These are phyloP conservation scores for Ramalina peruviana DNA, from an alignment of 495 filamentous ascomycete species.

Conservation along the genomic window DNA sequence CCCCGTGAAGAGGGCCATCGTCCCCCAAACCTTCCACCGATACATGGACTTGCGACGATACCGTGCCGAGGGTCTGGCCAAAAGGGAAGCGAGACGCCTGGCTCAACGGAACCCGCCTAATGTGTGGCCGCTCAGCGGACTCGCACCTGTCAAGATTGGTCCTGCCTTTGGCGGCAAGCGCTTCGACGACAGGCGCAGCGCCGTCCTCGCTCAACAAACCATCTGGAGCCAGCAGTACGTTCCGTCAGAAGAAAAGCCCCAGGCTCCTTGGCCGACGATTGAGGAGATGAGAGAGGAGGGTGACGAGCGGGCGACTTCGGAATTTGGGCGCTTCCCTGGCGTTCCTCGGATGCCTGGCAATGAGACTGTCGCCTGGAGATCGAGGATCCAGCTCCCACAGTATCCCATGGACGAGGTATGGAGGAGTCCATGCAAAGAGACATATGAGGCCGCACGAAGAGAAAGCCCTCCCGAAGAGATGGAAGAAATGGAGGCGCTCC, in stretches of 20 bases:
- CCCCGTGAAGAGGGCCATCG: conserved; percentile 10
- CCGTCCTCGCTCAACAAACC: conserved; percentile 11
- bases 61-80: neutral
- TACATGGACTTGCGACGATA: conserved; percentile 14
- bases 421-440: conserved; percentile 3
- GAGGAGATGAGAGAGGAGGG: conserved; percentile 23
- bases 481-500: conserved; percentile 6
- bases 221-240: conserved; percentile 16
- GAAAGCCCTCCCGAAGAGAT: neutral
- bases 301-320: conserved; percentile 18
- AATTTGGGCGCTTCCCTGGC: conserved; percentile 17
- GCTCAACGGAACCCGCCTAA: neutral
- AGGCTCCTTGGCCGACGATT: conserved; percentile 17
- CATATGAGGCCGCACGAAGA: neutral
- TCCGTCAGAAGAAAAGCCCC: conserved; percentile 2
- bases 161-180: conserved; percentile 9
- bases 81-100: neutral
- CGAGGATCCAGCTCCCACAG: neutral
- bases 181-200: conserved; percentile 10
- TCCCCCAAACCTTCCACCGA: conserved; percentile 13
- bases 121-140: neutral
- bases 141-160: neutral
- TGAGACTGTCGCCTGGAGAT: conserved; percentile 19
- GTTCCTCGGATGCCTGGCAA: conserved; percentile 21
- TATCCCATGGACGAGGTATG: conserved; percentile 9